Evolutionary conservation across 352 stramenopile genomes (phyloP), one percentile per base, ranked within the genome.

Genomic region (Phytopythium ostracodes): DNA sequence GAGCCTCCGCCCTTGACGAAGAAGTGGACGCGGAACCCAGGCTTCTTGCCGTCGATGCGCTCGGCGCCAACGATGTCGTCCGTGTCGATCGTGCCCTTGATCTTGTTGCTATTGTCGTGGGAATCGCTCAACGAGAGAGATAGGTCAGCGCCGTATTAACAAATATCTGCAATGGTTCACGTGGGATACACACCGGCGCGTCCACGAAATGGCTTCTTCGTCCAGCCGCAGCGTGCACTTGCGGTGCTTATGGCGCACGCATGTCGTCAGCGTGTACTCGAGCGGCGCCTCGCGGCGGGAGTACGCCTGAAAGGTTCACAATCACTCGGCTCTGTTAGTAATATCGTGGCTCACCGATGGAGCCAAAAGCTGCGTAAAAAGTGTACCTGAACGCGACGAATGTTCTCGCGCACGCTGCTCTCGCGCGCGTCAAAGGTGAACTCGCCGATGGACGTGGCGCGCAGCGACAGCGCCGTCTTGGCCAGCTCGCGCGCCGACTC

Each of bases 61-160:
- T 89, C 72, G 10, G 85, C 85, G 8, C 77, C 85, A 20, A 94
- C 85, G 22, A 94, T 72, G 57, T 94, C 85, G 63, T 94, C 85
- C 35, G 85, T 94, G 31, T 79, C 57, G 29, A 94, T 62, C 27
- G 63, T 59, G 22, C 81, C 79, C 29, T 81, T 68, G 29, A 75
- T 71, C 36, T 82, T 80, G 22, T 58, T 78, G 24, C 77, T 74
- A 42, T 17, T 25, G 31, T 12, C 15, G 38, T 8, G 29, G 29
- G 3, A 33, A 33, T 33, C n/a, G n/a, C n/a, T n/a, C 29, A 33
- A 33, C 3, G 3, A 33, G 7, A 33, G 22, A 33, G 50, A 43
- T 6, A 8, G 14, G 10, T 33, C 29, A 33, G 29, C 29, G 7
- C 29, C 29, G 3, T 33, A 7, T 33, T 7, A 7, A 33, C 29